Conservation (phyloP, 345 rosid genomes). For the Camelina neglecta region DNA sequence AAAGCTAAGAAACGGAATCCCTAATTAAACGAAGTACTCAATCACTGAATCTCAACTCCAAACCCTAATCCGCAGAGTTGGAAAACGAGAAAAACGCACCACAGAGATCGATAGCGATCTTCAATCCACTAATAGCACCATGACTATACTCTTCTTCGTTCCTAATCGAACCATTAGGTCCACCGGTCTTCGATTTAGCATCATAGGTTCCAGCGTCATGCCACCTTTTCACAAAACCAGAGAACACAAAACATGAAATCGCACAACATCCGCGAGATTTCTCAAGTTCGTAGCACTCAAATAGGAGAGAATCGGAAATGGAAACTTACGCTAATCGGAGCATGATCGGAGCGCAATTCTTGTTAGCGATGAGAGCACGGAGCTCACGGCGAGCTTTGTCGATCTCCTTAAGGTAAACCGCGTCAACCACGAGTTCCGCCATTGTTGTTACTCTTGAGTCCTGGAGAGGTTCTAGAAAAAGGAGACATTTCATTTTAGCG, state of each 20-base stretch:
- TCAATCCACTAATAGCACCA: slow-evolving; percentile 72
- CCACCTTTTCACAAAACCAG: slow-evolving; percentile 57
- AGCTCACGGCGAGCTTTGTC: slow-evolving; percentile 86
- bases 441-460: slow-evolving; percentile 36
- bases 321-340: slow-evolving; percentile 36
- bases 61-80: background rate
- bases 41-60: background rate
- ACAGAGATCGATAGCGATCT: slow-evolving; percentile 74
- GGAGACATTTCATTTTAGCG: too few species aligned
- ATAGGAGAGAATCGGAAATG: too few species aligned
- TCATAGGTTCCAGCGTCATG: slow-evolving; percentile 90
- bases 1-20: background rate
- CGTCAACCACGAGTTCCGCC: slow-evolving; percentile 71
- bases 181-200: slow-evolving; percentile 70
- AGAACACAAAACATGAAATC: background rate
- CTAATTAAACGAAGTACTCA: background rate
- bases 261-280: too few species aligned
- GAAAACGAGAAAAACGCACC: slow-evolving; percentile 48
- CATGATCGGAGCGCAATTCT: slow-evolving; percentile 77
- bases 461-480: background rate
- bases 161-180: slow-evolving; percentile 87
- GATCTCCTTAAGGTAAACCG: slow-evolving; percentile 76
- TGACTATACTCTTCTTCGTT: slow-evolving; percentile 72
- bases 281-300: too few species aligned
- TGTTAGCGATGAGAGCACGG: slow-evolving; percentile 55